These are phyloP conservation scores for Cercophora newfieldiana DNA, from an alignment of 495 filamentous ascomycete genomes.

Conservation along the genomic window DNA sequence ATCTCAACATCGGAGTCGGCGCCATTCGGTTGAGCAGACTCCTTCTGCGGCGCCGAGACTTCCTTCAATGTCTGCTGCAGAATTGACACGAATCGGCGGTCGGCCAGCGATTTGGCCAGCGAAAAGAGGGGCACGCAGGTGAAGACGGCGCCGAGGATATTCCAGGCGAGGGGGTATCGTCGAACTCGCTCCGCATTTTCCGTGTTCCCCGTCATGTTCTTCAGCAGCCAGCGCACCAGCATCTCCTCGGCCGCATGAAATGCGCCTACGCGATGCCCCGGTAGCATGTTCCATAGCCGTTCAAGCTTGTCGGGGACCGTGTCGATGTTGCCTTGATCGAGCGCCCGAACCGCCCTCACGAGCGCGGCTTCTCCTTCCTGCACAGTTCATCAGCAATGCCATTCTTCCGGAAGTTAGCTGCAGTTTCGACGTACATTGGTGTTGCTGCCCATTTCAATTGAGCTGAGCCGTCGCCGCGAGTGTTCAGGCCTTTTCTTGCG, in stretches of 20 bases:
- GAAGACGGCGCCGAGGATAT: constrained; percentile 43
- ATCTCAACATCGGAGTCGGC: constrained; percentile 32
- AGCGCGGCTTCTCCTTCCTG: constrained; percentile 31
- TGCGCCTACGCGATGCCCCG: constrained; percentile 30
- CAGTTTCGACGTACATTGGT: constrained; percentile 6
- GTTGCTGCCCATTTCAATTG: constrained; percentile 12
- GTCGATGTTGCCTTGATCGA: constrained; percentile 42
- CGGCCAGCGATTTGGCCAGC: constrained; percentile 47
- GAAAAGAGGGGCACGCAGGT: constrained; percentile 43
- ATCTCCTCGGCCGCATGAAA: constrained; percentile 50
- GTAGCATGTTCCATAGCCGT: constrained; percentile 38
- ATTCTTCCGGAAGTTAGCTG: not conserved
- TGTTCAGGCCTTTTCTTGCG: not conserved
- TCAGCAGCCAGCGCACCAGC: constrained; percentile 50
- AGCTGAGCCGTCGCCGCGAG: not conserved
- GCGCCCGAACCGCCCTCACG: constrained; percentile 29
- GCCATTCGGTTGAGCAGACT: constrained; percentile 1
- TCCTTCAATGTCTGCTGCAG: constrained; percentile 46
- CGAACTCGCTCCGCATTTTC: constrained; percentile 45
- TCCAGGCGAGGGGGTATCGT: constrained; percentile 47
- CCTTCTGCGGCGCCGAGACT: constrained; percentile 32
- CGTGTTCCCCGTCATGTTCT: constrained; percentile 46
- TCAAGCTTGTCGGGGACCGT: constrained; percentile 42
- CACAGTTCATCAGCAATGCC: constrained; percentile 1
- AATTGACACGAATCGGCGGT: constrained; percentile 42